A percentile compares a stretch with the other conserved stretches of the same genome.
Evolutionary conservation across 2,329 filamentous ascomycete species (phyloP).

Genomic region (Coniochaeta sp.): DNA sequence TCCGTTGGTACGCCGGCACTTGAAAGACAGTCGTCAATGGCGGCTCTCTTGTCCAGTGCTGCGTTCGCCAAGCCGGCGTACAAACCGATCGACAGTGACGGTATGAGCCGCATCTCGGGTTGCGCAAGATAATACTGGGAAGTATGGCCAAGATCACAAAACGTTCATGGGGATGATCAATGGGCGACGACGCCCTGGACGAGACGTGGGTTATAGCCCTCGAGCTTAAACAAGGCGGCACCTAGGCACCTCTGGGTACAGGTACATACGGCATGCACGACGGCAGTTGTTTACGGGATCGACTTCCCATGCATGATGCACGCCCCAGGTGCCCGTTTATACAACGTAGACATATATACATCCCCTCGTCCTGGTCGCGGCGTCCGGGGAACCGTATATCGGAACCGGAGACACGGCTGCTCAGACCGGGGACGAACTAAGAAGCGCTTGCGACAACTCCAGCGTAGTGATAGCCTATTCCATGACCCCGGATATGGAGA

Average conservation of each 20-base stretch:
- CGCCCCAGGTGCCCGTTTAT: not conserved
- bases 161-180: not conserved
- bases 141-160: not conserved
- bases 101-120: constrained; percentile 1
- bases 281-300: no score
- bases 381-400: not conserved
- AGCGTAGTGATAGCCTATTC: not conserved
- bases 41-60: constrained; percentile 8
- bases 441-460: not conserved
- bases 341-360: not conserved
- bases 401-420: not conserved
- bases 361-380: not conserved
- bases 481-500: not conserved
- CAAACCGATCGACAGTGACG: not conserved
- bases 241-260: no score
- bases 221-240: no score
- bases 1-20: constrained; percentile 18
- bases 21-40: constrained; percentile 20
- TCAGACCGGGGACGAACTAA: not conserved
- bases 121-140: not conserved
- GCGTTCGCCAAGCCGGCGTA: not conserved
- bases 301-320: not conserved
- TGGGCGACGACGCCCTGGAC: not conserved
- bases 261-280: no score
- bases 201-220: not conserved